Evolutionary conservation across 1,284 basidiomycete species (phyloP).

Genomic region (Boletellus dicymbophilus): DNA sequence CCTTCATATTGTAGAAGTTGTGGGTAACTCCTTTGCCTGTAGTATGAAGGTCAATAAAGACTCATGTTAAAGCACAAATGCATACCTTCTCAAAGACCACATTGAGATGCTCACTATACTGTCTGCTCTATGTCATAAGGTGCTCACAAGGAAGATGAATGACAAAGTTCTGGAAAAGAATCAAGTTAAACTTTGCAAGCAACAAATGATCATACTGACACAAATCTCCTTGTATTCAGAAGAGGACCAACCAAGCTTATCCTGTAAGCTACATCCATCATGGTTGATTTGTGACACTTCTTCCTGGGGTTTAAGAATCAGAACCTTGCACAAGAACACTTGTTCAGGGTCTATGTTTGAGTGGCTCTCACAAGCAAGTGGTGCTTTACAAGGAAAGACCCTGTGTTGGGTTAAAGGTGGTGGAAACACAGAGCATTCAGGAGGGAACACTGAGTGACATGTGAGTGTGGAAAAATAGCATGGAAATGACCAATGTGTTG

Average conservation of each 20-base stretch:
- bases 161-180: background rate
- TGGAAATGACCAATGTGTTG: too few species aligned
- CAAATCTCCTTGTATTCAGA: slow-evolving; percentile 9
- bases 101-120: background rate
- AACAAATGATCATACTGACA: background rate
- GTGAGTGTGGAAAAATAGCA: too few species aligned
- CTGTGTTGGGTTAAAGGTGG: too few species aligned
- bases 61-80: background rate
- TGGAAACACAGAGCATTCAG: too few species aligned
- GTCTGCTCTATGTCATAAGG: slow-evolving; percentile 7
- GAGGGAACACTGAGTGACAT: too few species aligned
- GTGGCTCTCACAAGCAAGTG: too few species aligned
- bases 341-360: too few species aligned
- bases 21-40: background rate
- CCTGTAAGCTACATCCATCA: slow-evolving; percentile 11
- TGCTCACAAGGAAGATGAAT: slow-evolving; percentile 3
- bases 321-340: too few species aligned
- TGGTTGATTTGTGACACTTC: slow-evolving; percentile 7
- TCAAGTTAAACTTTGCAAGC: background rate
- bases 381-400: too few species aligned
- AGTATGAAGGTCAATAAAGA: background rate
- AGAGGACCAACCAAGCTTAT: slow-evolving; percentile 7
- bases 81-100: background rate
- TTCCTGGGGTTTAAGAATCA: slow-evolving; percentile 2
- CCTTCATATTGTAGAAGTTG: background rate